These are phyloP conservation scores for Pleurozium schreberi DNA, from an alignment of 225 moss, liverwort and hornwort genomes.

Conservation along the genomic window DNA sequence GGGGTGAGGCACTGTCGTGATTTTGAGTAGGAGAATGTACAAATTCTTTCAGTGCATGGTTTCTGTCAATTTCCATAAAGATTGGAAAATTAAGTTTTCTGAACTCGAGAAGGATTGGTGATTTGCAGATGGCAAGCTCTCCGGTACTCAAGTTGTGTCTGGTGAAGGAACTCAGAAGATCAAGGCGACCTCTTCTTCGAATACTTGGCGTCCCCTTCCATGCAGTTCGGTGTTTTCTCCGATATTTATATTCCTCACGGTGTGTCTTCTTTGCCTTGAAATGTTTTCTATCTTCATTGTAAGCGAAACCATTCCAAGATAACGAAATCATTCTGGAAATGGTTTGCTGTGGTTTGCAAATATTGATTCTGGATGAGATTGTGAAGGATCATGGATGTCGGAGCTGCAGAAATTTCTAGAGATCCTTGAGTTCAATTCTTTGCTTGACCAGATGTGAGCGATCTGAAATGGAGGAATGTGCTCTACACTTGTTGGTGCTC, in stretches of 20 bases:
- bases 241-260: slow-evolving; percentile 71
- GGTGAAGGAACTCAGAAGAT: neutral
- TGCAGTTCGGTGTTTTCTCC: slow-evolving; percentile 58
- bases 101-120: neutral
- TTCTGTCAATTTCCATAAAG: neutral
- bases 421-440: neutral
- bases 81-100: neutral
- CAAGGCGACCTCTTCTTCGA: slow-evolving; percentile 8
- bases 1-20: neutral
- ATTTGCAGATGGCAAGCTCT: slow-evolving; percentile 46
- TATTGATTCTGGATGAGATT: neutral
- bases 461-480: slow-evolving; percentile 53
- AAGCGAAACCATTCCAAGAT: neutral
- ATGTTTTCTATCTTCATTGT: neutral
- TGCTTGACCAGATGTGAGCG: slow-evolving; percentile 41
- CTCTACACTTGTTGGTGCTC: slow-evolving; percentile 56
- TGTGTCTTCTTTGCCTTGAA: slow-evolving; percentile 1
- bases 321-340: neutral
- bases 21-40: neutral
- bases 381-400: neutral
- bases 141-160: slow-evolving; percentile 32
- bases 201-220: slow-evolving; percentile 45
- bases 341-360: neutral
- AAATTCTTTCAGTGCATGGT: neutral
- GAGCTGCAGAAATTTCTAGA: neutral